Percentiles rank a stretch among this genome's conserved stretches.
Conservation (phyloP, 2,329 filamentous ascomycete genomes). For the Phialophora verrucosa region DNA sequence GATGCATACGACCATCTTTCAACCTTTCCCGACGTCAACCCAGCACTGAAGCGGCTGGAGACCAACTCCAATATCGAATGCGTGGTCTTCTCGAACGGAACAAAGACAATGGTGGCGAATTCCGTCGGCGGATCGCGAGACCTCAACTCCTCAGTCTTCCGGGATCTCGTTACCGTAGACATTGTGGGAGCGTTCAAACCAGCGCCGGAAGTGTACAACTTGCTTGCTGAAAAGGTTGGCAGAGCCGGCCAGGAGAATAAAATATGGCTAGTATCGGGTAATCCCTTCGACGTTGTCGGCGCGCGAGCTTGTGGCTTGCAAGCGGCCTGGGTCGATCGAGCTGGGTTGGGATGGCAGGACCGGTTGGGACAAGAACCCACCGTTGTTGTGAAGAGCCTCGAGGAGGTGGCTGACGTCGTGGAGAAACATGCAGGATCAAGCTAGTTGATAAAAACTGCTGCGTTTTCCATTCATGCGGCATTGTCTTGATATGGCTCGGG, state of each 20-base stretch:
- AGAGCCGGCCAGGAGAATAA: slow-evolving; percentile 54
- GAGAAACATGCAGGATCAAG: slow-evolving; percentile 31
- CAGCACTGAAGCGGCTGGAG: slow-evolving; percentile 58
- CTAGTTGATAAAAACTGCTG: background rate
- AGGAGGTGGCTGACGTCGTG: slow-evolving; percentile 59
- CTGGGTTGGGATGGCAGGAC: slow-evolving; percentile 69
- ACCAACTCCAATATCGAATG: slow-evolving; percentile 53
- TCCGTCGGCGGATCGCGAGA: slow-evolving; percentile 65
- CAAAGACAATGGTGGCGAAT: slow-evolving; percentile 64
- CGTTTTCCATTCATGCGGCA: slow-evolving; percentile 35
- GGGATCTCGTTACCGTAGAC: slow-evolving; percentile 67
- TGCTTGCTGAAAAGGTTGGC: slow-evolving; percentile 60
- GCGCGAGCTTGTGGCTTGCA: slow-evolving; percentile 66
- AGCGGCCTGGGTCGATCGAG: slow-evolving; percentile 71
- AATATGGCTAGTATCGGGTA: slow-evolving; percentile 73
- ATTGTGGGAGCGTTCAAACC: slow-evolving; percentile 68
- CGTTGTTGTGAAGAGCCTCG: slow-evolving; percentile 60
- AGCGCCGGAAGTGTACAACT: slow-evolving; percentile 64
- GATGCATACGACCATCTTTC: slow-evolving; percentile 67
- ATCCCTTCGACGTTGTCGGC: slow-evolving; percentile 75
- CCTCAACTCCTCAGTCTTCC: slow-evolving; percentile 59
- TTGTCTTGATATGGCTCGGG: slow-evolving; percentile 49
- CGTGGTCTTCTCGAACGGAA: slow-evolving; percentile 75
- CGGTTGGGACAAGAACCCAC: slow-evolving; percentile 61
- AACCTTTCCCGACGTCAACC: slow-evolving; percentile 68